Conservation (phyloP, 1,284 basidiomycete species). For the Cryptococcus depauperatus region DNA sequence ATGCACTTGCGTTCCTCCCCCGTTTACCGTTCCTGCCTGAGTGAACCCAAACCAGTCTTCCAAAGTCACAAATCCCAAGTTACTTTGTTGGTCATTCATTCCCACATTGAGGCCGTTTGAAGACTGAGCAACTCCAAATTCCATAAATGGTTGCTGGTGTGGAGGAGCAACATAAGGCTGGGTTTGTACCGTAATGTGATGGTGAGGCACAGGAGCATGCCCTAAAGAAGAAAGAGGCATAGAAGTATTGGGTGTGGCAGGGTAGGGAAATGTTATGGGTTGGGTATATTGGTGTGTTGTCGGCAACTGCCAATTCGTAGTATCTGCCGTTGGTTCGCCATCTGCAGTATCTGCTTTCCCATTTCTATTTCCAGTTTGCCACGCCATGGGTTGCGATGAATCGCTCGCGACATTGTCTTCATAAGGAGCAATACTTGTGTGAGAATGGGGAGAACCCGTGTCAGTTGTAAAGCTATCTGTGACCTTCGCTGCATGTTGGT, state of each 20-base stretch:
- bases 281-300: neutral
- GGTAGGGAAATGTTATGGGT: constrained; percentile 11
- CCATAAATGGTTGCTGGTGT: constrained; percentile 28
- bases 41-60: constrained; percentile 36
- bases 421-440: no score
- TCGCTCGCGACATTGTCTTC: no score
- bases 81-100: constrained; percentile 7
- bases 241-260: constrained; percentile 4
- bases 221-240: neutral
- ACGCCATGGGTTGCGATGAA: no score
- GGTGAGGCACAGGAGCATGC: neutral
- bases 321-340: neutral
- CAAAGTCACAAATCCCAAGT: constrained; percentile 31
- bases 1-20: constrained; percentile 4
- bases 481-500: constrained; percentile 3
- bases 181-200: neutral
- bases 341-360: no score
- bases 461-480: no score
- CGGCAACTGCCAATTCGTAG: constrained; percentile 5
- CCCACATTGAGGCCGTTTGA: constrained; percentile 6
- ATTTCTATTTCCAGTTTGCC: no score
- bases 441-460: no score
- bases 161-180: constrained; percentile 19
- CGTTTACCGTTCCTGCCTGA: neutral
- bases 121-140: constrained; percentile 9